Conservation (phyloP, 305 asterid species). For the Fraxinus dipetala region DNA sequence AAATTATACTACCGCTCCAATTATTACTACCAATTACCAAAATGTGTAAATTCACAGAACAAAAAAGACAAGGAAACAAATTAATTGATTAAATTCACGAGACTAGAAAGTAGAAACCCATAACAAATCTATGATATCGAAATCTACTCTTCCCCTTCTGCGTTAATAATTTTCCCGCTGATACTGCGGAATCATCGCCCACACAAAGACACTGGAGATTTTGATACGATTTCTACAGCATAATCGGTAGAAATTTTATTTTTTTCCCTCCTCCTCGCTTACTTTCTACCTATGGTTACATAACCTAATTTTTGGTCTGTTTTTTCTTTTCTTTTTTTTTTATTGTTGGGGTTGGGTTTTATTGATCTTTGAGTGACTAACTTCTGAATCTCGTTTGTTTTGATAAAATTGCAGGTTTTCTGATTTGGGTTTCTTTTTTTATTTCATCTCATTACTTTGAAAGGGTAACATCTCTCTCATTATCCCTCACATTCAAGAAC, state of each 20-base stretch:
- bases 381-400: background rate
- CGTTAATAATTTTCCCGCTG: conserved; percentile 1
- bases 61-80: background rate
- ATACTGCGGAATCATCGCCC: conserved; percentile 16
- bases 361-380: background rate
- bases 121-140: conserved; percentile 20
- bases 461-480: background rate
- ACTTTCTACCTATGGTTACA: background rate
- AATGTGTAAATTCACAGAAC: background rate
- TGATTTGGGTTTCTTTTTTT: background rate
- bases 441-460: background rate
- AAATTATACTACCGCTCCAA: background rate
- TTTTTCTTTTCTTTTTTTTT: too few relatives aligned
- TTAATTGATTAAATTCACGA: background rate
- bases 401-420: background rate
- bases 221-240: background rate
- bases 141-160: background rate
- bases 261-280: background rate
- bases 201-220: conserved; percentile 15
- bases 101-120: conserved; percentile 4
- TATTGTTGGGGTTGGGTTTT: background rate
- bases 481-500: background rate
- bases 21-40: background rate
- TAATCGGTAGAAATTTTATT: background rate
- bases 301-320: background rate